phyloP scores from a whole-genome alignment of 148 eudicot genomes.

The Camellia japonica region DNA sequence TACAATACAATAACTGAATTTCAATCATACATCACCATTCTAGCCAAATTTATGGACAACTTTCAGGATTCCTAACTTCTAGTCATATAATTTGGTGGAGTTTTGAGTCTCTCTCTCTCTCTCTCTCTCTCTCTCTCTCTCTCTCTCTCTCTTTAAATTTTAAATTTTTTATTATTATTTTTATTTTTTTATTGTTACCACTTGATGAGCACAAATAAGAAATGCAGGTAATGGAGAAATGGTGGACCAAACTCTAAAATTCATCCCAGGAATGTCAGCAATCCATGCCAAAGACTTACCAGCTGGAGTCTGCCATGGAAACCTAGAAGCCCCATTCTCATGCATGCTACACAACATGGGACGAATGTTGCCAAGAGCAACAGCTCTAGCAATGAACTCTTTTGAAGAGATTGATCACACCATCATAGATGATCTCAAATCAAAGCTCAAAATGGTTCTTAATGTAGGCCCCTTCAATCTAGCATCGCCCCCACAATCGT shows the following conservation, averaged over 20 bases:
- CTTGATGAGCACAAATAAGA: no score
- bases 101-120: no score
- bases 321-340: constrained; percentile 21
- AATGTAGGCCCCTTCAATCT: constrained; percentile 41
- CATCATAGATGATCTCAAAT: constrained; percentile 31
- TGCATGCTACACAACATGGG: constrained; percentile 36
- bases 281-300: constrained; percentile 36
- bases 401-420: constrained; percentile 44
- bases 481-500: constrained; percentile 12
- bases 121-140: no score
- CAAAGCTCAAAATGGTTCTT: constrained; percentile 32
- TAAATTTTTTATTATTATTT: no score
- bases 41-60: no score
- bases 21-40: no score
- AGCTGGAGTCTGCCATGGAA: constrained; percentile 28
- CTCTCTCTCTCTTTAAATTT: no score
- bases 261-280: constrained; percentile 41
- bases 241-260: constrained; percentile 27
- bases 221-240: constrained; percentile 25
- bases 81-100: no score
- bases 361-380: constrained; percentile 25
- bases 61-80: no score
- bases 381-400: constrained; percentile 40
- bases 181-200: no score
- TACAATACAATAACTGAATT: no score